A percentile compares a stretch with the other conserved stretches of the same genome.
Conservation (phyloP, 164 flowering plant species). For the Malania oleifera region DNA sequence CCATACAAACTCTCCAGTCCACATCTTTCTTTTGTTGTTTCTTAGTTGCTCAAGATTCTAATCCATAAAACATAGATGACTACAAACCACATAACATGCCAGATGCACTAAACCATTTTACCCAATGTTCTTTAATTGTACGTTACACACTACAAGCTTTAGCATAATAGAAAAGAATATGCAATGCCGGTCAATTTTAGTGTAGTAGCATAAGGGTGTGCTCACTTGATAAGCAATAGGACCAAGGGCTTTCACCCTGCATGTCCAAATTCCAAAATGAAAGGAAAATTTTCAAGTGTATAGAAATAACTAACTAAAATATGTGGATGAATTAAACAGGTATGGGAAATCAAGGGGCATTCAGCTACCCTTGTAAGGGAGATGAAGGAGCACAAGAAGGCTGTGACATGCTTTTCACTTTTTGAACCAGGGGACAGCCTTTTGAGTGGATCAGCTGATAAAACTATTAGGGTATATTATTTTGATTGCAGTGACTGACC, state of each 20-base stretch:
- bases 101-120: no score
- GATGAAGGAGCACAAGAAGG: slow-evolving; percentile 59
- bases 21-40: no score
- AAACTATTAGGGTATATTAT: slow-evolving; percentile 55
- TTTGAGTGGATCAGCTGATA: slow-evolving; percentile 72
- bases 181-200: neutral
- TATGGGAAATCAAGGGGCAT: slow-evolving; percentile 64
- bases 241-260: neutral
- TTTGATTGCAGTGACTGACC: neutral
- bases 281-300: no score
- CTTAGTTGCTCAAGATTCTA: no score
- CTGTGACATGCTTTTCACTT: slow-evolving; percentile 67
- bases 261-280: neutral
- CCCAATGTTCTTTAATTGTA: no score
- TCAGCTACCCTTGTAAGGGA: slow-evolving; percentile 51
- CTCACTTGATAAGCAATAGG: neutral
- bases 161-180: neutral
- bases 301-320: neutral
- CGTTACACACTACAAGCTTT: no score
- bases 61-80: no score
- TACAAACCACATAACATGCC: no score
- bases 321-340: slow-evolving; percentile 27
- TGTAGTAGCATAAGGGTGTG: no score
- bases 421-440: slow-evolving; percentile 60
- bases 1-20: no score